phyloP scores from a whole-genome alignment of 768 basidiomycete genomes.

The Pulveroboletus sp. region DNA sequence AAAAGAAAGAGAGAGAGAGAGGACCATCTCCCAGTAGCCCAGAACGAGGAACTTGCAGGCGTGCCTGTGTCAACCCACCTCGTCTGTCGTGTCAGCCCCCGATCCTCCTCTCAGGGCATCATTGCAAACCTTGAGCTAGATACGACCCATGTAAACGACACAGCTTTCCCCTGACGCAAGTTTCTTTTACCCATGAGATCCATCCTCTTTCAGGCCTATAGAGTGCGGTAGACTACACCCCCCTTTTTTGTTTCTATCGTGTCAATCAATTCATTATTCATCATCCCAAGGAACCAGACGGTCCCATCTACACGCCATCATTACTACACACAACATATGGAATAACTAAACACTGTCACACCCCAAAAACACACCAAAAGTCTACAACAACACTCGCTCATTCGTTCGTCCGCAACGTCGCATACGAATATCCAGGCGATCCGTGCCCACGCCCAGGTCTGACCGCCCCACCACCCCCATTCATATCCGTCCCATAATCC shows the following conservation, averaged over 20 bases:
- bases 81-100: background rate
- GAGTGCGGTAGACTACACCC: background rate
- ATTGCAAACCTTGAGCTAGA: background rate
- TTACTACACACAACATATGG: slow-evolving; percentile 8
- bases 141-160: background rate
- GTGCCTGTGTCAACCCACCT: background rate
- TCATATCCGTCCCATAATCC: slow-evolving; percentile 22
- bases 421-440: slow-evolving; percentile 21
- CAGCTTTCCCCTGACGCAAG: background rate
- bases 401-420: slow-evolving; percentile 12
- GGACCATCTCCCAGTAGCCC: background rate
- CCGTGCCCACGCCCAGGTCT: slow-evolving; percentile 15
- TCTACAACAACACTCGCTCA: background rate
- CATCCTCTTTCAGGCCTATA: background rate
- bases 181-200: background rate
- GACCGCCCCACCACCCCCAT: slow-evolving; percentile 19
- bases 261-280: no score
- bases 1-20: background rate
- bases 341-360: slow-evolving; percentile 5
- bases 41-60: background rate
- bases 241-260: no score
- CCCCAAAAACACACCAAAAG: background rate
- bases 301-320: background rate
- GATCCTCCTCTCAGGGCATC: no score
- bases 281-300: background rate